Evolutionary conservation across 73 alveolate species (phyloP), one percentile per base, ranked within the genome.

Genomic region (Paramecium octaurelia): DNA sequence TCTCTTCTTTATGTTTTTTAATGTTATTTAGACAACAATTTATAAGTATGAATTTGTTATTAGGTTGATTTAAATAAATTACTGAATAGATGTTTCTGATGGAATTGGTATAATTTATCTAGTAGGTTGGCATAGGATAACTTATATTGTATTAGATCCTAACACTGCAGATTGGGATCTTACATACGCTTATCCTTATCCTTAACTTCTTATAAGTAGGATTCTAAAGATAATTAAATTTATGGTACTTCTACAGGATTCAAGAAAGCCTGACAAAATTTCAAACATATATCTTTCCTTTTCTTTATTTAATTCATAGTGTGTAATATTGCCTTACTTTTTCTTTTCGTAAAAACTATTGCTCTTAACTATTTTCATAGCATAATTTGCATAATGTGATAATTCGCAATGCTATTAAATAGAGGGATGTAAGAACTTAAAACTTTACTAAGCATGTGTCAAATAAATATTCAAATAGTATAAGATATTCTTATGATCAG

Each of bases 261-360:
- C 91, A 23, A 80, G 73, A 46, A 80, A 80, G 0, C 91, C 91
- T 10, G 91, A 80, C 14, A 80, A 48, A 0, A 80, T 80, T 46
- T 80, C 91, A 80, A 43, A 80, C 91, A 80, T 42, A 80, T 80
- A 80, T 80, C 75, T 80, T 42, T 44, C 76, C 46, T 80, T 80
- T 23, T 46, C 73, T 23, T 80, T 31, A 20, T 80, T 80, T 20
- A 80, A 43, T 2, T 1, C 16, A 80, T 10, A 80, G 2, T 21
- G 21, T 12, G 18, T 75, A 10, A 21, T 23, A 8, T 21, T 20
- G n/a, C 75, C 91, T 18, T 24, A 21, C 57, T 64, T 80, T 23
- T 46, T 80, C 27, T 80, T 80, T 20, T 80, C 91, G 44, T 80
- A 80, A 27, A 80, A 80, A 80, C 76, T 42, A 48, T 80, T 80